Conservation (phyloP, 192 early-diverging fungal genomes). For the Linnemannia elongata region DNA sequence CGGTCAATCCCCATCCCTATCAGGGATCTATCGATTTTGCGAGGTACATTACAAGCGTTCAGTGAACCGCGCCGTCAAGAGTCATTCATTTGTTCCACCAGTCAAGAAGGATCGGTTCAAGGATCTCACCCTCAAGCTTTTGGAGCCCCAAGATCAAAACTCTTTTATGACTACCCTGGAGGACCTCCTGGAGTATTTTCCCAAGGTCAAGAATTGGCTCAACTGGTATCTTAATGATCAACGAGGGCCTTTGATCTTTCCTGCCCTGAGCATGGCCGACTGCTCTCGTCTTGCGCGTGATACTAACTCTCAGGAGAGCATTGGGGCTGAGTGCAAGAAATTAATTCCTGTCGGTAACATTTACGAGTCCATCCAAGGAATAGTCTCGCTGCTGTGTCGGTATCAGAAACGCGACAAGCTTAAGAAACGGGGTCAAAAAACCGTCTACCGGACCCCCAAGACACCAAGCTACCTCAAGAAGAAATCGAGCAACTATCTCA, state of each 20-base stretch:
- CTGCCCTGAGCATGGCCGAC: not conserved
- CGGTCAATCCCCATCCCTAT: not conserved
- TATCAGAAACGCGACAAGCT: no score
- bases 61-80: not conserved
- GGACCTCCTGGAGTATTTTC: not conserved
- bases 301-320: conserved; percentile 9
- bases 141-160: not conserved
- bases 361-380: not conserved
- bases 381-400: not conserved
- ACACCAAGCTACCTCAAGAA: not conserved
- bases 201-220: not conserved
- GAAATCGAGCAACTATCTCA: not conserved
- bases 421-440: not conserved
- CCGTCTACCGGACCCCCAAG: not conserved
- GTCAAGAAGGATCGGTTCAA: not conserved
- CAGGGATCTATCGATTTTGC: conserved; percentile 15
- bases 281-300: not conserved
- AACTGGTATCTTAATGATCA: not conserved
- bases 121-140: not conserved
- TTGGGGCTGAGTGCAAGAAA: conserved; percentile 7
- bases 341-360: not conserved
- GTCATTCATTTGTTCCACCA: not conserved
- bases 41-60: conserved; percentile 30
- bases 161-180: not conserved
- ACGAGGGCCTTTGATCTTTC: not conserved